These are phyloP conservation scores for Cadophora sp. DNA, from an alignment of 2,329 filamentous ascomycete species.

Conservation along the genomic window DNA sequence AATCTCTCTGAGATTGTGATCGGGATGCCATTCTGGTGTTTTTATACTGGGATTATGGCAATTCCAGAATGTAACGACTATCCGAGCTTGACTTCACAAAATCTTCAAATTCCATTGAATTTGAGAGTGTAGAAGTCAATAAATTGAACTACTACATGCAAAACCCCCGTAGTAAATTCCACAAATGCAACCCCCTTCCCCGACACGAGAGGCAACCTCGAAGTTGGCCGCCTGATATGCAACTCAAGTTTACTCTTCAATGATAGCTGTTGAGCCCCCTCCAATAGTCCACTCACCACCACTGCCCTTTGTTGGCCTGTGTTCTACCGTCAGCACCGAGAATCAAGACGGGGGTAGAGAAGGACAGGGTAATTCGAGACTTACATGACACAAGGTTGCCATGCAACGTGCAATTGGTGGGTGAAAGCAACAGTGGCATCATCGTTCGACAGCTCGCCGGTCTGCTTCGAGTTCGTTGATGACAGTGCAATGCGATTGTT, in stretches of 20 bases:
- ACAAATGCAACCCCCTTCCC: background rate
- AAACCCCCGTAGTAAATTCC: background rate
- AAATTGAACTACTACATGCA: conserved; percentile 7
- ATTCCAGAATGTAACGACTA: too few relatives aligned
- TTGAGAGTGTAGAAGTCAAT: conserved; percentile 2
- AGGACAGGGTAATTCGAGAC: too few relatives aligned
- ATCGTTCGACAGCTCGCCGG: conserved; percentile 32
- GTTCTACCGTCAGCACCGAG: background rate
- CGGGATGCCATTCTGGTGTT: too few relatives aligned
- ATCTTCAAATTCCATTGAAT: too few relatives aligned
- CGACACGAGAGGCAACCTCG: background rate
- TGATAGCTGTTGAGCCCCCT: conserved; percentile 1
- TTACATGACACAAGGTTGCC: conserved; percentile 25
- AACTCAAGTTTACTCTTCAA: background rate
- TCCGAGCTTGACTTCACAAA: too few relatives aligned
- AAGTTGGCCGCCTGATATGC: background rate
- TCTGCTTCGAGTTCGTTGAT: conserved; percentile 16
- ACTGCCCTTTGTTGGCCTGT: background rate
- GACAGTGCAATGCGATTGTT: conserved; percentile 35
- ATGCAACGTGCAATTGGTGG: conserved; percentile 32
- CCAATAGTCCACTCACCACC: conserved; percentile 18
- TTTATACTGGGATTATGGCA: too few relatives aligned
- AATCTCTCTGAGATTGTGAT: too few relatives aligned
- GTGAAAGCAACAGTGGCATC: conserved; percentile 34
- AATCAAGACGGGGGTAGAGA: too few relatives aligned